Percentiles rank a stretch among this genome's conserved stretches.
These are phyloP conservation scores for Helminthosporium solani DNA, from an alignment of 2,329 filamentous ascomycete genomes.

Conservation along the genomic window DNA sequence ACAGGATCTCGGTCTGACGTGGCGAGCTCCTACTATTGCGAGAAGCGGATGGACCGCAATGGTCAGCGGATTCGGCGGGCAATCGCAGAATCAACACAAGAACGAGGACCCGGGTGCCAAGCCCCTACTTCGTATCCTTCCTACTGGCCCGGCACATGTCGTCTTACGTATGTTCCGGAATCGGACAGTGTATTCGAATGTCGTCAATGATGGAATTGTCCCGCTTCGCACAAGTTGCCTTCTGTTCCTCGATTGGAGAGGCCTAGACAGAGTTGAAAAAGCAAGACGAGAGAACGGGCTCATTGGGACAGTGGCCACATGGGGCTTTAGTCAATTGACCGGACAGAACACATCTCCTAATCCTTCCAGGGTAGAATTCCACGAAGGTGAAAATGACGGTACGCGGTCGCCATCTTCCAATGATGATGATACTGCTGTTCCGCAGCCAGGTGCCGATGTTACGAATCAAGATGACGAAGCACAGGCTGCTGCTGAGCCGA, in stretches of 20 bases:
- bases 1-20: slow-evolving; percentile 90
- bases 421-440: slow-evolving; percentile 57
- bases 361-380: slow-evolving; percentile 43
- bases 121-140: slow-evolving; percentile 82
- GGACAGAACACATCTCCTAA: slow-evolving; percentile 64
- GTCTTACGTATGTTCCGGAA: slow-evolving; percentile 87
- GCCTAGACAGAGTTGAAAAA: slow-evolving; percentile 89
- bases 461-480: slow-evolving; percentile 64
- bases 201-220: slow-evolving; percentile 97
- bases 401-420: slow-evolving; percentile 33
- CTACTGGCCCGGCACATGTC: slow-evolving; percentile 85
- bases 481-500: slow-evolving; percentile 44
- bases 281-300: slow-evolving; percentile 87
- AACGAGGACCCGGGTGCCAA: slow-evolving; percentile 76
- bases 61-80: slow-evolving; percentile 74
- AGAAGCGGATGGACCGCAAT: slow-evolving; percentile 86
- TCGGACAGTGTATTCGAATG: slow-evolving; percentile 91
- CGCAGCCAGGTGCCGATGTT: slow-evolving; percentile 67
- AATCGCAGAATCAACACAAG: slow-evolving; percentile 55
- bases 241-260: slow-evolving; percentile 96
- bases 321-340: slow-evolving; percentile 92
- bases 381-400: slow-evolving; percentile 29
- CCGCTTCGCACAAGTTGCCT: slow-evolving; percentile 92
- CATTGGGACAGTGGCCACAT: slow-evolving; percentile 88
- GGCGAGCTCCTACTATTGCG: slow-evolving; percentile 83